Conservation (phyloP, 1,139 yeast species). For the Sugiyamaella grinbergsii region DNA sequence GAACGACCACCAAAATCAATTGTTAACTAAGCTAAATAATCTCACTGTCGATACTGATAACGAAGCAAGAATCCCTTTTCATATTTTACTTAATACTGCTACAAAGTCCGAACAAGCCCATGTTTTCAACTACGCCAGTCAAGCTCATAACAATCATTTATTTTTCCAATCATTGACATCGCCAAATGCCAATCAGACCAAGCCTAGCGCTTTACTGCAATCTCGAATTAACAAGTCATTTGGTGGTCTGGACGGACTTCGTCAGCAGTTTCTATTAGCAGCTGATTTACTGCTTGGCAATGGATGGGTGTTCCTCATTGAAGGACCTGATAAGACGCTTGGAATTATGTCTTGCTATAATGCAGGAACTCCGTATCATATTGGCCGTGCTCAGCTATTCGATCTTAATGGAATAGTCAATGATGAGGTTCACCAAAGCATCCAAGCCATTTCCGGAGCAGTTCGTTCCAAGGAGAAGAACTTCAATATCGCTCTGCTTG, state of each 20-base stretch:
- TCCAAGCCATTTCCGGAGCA: slow-evolving; percentile 52
- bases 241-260: slow-evolving; percentile 56
- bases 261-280: slow-evolving; percentile 53
- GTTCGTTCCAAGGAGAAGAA: slow-evolving; percentile 54
- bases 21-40: slow-evolving; percentile 70
- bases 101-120: slow-evolving; percentile 68
- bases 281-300: slow-evolving; percentile 64
- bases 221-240: slow-evolving; percentile 44
- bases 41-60: slow-evolving; percentile 68
- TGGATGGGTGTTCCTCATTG: slow-evolving; percentile 91
- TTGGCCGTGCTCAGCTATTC: slow-evolving; percentile 69
- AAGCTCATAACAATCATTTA: slow-evolving; percentile 89
- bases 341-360: slow-evolving; percentile 65
- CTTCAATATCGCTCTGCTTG: slow-evolving; percentile 76
- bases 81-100: slow-evolving; percentile 72
- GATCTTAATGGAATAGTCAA: slow-evolving; percentile 62
- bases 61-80: slow-evolving; percentile 78
- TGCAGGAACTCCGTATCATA: slow-evolving; percentile 89
- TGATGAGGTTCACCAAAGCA: slow-evolving; percentile 42
- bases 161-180: slow-evolving; percentile 68
- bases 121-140: slow-evolving; percentile 85
- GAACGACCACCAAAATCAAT: slow-evolving; percentile 78
- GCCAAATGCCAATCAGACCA: slow-evolving; percentile 34
- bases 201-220: slow-evolving; percentile 40
- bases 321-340: slow-evolving; percentile 66